A percentile compares a stretch with the other conserved stretches of the same genome.
Evolutionary conservation across 2,329 filamentous ascomycete genomes (phyloP).

Genomic region (Akanthomyces dipterigenus): DNA sequence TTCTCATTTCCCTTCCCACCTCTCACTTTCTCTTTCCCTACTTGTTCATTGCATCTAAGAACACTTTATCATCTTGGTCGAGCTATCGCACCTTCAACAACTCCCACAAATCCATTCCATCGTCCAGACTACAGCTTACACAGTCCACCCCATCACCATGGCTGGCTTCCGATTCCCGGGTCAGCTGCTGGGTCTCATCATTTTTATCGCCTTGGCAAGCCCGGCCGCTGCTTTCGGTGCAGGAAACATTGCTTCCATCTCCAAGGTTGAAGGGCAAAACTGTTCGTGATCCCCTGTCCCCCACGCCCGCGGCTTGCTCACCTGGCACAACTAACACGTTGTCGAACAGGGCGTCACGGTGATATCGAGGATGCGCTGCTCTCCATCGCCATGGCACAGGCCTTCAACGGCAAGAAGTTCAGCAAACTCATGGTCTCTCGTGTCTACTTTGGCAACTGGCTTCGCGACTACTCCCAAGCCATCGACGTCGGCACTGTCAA

Average conservation of each 20-base stretch:
- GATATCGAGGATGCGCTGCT: constrained; percentile 91
- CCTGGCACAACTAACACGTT: constrained; percentile 10
- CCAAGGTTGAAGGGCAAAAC: constrained; percentile 77
- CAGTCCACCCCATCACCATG: constrained; percentile 31
- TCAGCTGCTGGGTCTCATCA: constrained; percentile 47
- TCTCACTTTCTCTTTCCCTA: constrained; percentile 10
- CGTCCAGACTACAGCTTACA: background rate
- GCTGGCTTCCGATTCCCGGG: constrained; percentile 40
- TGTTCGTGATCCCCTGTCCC: constrained; percentile 41
- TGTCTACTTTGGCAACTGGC: constrained; percentile 96
- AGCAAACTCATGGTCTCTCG: constrained; percentile 80
- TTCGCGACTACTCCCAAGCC: constrained; percentile 87
- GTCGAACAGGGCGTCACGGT: constrained; percentile 63
- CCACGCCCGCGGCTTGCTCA: background rate
- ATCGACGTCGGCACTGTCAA: constrained; percentile 92
- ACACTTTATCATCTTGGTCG: background rate
- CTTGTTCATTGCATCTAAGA: background rate
- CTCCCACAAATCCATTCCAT: background rate
- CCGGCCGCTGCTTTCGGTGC: constrained; percentile 76
- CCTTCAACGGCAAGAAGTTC: constrained; percentile 66
- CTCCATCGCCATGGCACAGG: constrained; percentile 53
- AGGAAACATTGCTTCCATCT: constrained; percentile 78
- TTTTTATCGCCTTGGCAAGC: constrained; percentile 60
- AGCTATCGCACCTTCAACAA: constrained; percentile 15
- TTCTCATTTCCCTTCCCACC: constrained; percentile 11